A percentile compares a stretch with the other conserved stretches of the same genome.
Evolutionary conservation across 1,139 yeast species (phyloP).

Genomic region (Geotrichum cucujoidarum): DNA sequence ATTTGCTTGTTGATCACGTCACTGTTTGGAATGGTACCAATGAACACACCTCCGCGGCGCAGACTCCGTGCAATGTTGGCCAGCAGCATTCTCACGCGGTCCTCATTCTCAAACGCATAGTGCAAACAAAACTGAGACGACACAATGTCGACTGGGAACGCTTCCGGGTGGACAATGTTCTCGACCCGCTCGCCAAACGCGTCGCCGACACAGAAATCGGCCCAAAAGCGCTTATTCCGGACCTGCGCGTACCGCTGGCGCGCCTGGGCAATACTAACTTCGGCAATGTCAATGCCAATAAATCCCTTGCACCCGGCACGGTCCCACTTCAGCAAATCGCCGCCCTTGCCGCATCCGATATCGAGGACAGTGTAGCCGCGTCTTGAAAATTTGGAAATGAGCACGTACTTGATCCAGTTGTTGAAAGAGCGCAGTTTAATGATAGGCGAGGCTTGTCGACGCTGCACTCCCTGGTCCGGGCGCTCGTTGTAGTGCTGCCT

Average conservation of each 20-base stretch:
- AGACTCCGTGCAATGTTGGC: constrained; percentile 72
- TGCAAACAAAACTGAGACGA: constrained; percentile 90
- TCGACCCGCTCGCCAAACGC: constrained; percentile 71
- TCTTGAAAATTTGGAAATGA: constrained; percentile 62
- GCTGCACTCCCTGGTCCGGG: constrained; percentile 61
- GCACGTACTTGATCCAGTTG: constrained; percentile 81
- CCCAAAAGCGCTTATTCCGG: constrained; percentile 52
- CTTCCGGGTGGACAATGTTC: constrained; percentile 62
- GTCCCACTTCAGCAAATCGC: constrained; percentile 88
- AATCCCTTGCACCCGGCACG: constrained; percentile 68
- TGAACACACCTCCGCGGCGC: constrained; percentile 74
- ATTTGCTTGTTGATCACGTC: constrained; percentile 72
- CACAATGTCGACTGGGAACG: constrained; percentile 82
- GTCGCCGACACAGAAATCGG: constrained; percentile 86
- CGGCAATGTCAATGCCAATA: constrained; percentile 89
- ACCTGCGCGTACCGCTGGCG: constrained; percentile 60
- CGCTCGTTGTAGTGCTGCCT: constrained; percentile 81
- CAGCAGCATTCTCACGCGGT: constrained; percentile 65
- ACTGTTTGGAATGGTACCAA: constrained; percentile 92
- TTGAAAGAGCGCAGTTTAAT: constrained; percentile 83
- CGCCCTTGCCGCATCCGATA: constrained; percentile 97
- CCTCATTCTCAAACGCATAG: constrained; percentile 87
- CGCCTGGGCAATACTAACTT: constrained; percentile 82
- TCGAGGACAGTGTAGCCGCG: constrained; percentile 59
- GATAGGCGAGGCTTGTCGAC: constrained; percentile 75